phyloP scores from a whole-genome alignment of 768 basidiomycete species.

The Pleurotus ostreatus region DNA sequence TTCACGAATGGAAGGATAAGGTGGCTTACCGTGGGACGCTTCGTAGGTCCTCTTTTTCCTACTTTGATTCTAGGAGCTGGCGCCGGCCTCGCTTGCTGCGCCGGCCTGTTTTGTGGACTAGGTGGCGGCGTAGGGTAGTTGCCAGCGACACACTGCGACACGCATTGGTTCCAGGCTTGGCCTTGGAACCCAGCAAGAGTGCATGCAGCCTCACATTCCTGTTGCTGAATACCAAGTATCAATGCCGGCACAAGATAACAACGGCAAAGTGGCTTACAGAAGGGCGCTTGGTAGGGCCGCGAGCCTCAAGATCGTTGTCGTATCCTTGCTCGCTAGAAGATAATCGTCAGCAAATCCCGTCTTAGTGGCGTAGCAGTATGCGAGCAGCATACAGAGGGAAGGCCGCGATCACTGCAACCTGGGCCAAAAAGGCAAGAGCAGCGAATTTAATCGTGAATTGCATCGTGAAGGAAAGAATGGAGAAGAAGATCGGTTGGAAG shows the following conservation, averaged over 20 bases:
- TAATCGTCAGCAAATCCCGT: too few relatives aligned
- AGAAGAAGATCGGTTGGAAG: background rate
- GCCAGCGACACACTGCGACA: background rate
- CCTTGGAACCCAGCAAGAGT: background rate
- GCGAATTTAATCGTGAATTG: constrained; percentile 4
- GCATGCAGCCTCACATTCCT: background rate
- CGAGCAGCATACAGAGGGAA: background rate
- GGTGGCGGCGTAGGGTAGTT: background rate
- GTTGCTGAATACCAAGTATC: background rate
- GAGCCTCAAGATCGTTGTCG: background rate
- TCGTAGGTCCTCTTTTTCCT: too few relatives aligned
- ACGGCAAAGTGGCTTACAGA: background rate
- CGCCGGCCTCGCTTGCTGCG: background rate
- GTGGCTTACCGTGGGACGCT: too few relatives aligned
- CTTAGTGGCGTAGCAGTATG: too few relatives aligned
- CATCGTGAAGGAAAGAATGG: background rate
- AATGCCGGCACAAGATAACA: background rate
- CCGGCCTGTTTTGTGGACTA: background rate
- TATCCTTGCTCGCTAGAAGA: background rate
- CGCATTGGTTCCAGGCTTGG: background rate
- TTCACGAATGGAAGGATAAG: too few relatives aligned
- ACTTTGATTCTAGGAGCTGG: background rate
- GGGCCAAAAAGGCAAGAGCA: background rate
- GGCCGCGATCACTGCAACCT: background rate
- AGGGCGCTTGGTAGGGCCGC: background rate